These are phyloP conservation scores for Tolypocladium cylindrosporum DNA, from an alignment of 2,329 filamentous ascomycete genomes.

Conservation along the genomic window DNA sequence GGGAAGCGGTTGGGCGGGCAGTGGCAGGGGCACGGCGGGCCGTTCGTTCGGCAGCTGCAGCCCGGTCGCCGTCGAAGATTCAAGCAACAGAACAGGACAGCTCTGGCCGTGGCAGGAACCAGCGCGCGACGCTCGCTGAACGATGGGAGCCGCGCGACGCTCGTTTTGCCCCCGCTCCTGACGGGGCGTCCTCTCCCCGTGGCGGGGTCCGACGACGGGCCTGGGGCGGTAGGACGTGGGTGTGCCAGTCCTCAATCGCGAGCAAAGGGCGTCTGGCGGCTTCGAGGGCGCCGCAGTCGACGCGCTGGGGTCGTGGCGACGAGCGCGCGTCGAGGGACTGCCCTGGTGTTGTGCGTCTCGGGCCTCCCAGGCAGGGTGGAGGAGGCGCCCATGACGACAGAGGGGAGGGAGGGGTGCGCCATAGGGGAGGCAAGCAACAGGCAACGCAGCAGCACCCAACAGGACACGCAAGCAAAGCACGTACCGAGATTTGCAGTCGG, in stretches of 20 bases:
- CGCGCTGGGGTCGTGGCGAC: neutral
- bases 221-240: neutral
- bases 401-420: slow-evolving; percentile 19
- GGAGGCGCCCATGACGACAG: slow-evolving; percentile 29
- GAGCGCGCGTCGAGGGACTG: neutral
- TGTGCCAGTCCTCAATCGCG: neutral
- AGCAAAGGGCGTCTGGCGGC: neutral
- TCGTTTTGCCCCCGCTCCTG: neutral
- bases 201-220: neutral
- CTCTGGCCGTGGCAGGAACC: neutral
- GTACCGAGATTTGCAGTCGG: slow-evolving; percentile 3
- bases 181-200: neutral
- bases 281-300: neutral
- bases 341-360: neutral
- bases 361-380: slow-evolving; percentile 3
- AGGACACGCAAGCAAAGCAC: slow-evolving; percentile 5
- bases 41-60: neutral
- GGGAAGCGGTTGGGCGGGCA: neutral
- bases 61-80: neutral
- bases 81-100: neutral
- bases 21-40: neutral
- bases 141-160: neutral
- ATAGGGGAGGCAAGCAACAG: slow-evolving; percentile 5
- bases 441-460: slow-evolving; percentile 4
- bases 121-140: neutral